These are phyloP conservation scores for Orbilia brochopaga DNA, from an alignment of 2,329 filamentous ascomycete species.

Conservation along the genomic window DNA sequence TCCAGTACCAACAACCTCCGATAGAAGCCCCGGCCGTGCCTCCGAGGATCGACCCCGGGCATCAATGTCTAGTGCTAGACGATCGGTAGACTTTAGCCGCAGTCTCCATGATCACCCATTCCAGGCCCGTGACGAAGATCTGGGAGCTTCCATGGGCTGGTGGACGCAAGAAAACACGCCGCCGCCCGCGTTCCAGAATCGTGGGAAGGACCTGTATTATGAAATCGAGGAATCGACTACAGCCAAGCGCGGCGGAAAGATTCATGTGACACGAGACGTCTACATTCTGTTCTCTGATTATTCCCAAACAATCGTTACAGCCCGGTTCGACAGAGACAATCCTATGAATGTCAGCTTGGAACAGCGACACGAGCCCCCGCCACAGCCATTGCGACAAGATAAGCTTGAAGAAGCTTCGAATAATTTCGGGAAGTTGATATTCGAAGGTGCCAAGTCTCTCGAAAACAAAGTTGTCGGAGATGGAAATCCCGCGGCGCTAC, in stretches of 20 bases:
- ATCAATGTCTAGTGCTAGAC: slow-evolving; percentile 41
- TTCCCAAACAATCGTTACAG: slow-evolving; percentile 87
- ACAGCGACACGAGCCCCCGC: slow-evolving; percentile 85
- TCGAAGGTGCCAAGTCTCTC: slow-evolving; percentile 71
- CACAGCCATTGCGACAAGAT: slow-evolving; percentile 82
- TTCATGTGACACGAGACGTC: slow-evolving; percentile 76
- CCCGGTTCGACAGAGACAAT: slow-evolving; percentile 77
- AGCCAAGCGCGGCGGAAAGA: slow-evolving; percentile 72
- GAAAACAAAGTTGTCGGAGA: slow-evolving; percentile 84
- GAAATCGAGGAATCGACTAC: slow-evolving; percentile 80
- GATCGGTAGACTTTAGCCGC: slow-evolving; percentile 77
- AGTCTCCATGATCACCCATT: slow-evolving; percentile 73
- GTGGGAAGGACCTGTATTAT: slow-evolving; percentile 76
- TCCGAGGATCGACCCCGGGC: slow-evolving; percentile 37
- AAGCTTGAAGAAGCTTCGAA: slow-evolving; percentile 87
- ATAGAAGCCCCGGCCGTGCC: slow-evolving; percentile 21
- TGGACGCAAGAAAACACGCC: slow-evolving; percentile 81
- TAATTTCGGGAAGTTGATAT: slow-evolving; percentile 78
- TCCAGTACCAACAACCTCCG: slow-evolving; percentile 51
- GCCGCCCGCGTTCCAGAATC: slow-evolving; percentile 79
- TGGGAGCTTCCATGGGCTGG: slow-evolving; percentile 77
- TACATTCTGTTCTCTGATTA: slow-evolving; percentile 95
- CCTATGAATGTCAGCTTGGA: slow-evolving; percentile 75
- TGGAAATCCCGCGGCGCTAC: slow-evolving; percentile 76
- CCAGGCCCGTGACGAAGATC: slow-evolving; percentile 85